Evolutionary conservation across 2,329 filamentous ascomycete genomes (phyloP), one percentile per base, ranked within the genome.

Genomic region (Stachybotrys elegans): DNA sequence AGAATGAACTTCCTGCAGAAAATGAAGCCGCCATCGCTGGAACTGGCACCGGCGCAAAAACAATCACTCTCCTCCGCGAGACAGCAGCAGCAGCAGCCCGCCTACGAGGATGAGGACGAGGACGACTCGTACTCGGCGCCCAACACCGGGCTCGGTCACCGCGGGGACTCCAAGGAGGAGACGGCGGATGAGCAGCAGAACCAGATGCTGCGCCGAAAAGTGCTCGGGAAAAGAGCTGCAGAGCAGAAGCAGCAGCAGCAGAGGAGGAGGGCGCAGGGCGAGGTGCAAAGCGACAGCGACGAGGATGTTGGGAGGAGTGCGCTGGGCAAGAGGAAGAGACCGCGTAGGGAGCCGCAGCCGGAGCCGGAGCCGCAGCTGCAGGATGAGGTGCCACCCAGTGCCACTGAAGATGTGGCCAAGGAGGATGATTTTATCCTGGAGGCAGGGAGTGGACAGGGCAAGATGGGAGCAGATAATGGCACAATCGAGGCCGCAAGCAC

Each of bases 241-340:
- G 40, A 39, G 39, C 7, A 43, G 36, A 13, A 49, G 45, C 29
- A 23, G 27, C 43, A 51, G 27, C 42, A 31, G 14, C 49, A 43
- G 27, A 27, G 31, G 44, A 51, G 25, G 43, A 45, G 36, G 43
- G 51, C 29, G 22, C 43, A 43, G 21, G 51, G 49, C 20, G 59
- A 62, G 50, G n/a, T n/a, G n/a, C n/a, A n/a, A n/a, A 62, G 60
- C 40, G 65, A 65, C 46, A 65, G 61, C 21, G 61, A 63, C 17
- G 59, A 63, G 6, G 63, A 69, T 1, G 54, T 58, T 11, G 67
- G 67, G 6, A 52, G 67, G 41, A 65, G 65, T 43, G 63, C 56
- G 38, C 36, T 70, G 4, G 67, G 67, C 2, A 66, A 61, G 54
- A 58, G 60, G 44, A 69, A 69, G 55, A 58, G 61, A 49, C 51